Conservation (phyloP, 2,329 filamentous ascomycete species). For the Neonectria hederae region DNA sequence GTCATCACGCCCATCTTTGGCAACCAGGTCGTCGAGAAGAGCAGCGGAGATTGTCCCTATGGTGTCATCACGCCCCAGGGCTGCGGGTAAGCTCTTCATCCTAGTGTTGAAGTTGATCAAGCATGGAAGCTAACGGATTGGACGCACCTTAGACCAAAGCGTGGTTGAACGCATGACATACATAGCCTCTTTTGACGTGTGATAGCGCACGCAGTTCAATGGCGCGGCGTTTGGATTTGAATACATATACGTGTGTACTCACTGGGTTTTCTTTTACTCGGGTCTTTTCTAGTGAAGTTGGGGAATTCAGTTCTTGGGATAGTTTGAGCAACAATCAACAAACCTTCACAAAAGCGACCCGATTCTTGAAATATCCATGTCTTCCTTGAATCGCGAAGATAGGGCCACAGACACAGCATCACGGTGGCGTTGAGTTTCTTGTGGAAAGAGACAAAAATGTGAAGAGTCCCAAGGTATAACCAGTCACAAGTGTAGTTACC, state of each 20-base stretch:
- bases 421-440: not conserved
- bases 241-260: not conserved
- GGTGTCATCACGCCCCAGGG: slow-evolving; percentile 65
- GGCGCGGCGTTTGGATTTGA: slow-evolving; percentile 14
- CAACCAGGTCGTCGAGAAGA: slow-evolving; percentile 62
- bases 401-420: not conserved
- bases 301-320: not conserved
- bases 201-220: not conserved
- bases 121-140: slow-evolving; percentile 1
- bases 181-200: not conserved
- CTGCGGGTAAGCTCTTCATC: slow-evolving; percentile 59
- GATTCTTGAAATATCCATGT: not conserved
- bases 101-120: too few species aligned
- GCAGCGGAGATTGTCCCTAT: slow-evolving; percentile 62
- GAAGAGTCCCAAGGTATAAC: too few species aligned
- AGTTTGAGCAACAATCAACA: not conserved
- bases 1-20: slow-evolving; percentile 63
- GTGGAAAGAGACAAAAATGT: not conserved
- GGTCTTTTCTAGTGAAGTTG: not conserved
- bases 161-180: slow-evolving; percentile 19
- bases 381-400: not conserved
- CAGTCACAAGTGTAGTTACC: not conserved
- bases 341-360: not conserved
- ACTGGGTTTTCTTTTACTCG: not conserved
- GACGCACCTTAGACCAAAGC: slow-evolving; percentile 27